Evolutionary conservation across 2,329 filamentous ascomycete species (phyloP).

Genomic region (Rhytidhysteron rufulum): DNA sequence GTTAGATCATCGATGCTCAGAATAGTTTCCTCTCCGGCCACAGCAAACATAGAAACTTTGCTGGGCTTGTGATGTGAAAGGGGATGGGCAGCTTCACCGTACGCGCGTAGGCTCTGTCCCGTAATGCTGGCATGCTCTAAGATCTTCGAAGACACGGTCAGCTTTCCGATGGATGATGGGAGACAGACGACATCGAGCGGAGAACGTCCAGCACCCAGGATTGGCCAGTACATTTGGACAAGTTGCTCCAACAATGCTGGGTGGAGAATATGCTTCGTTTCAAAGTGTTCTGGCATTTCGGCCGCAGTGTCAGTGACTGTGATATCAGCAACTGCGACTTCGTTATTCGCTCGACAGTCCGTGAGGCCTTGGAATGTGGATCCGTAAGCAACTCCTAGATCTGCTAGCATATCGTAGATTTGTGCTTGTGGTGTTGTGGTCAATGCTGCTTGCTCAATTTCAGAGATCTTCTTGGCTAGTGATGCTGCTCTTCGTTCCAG

Average conservation of each 20-base stretch:
- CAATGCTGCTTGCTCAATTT: constrained; percentile 13
- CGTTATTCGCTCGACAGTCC: constrained; percentile 41
- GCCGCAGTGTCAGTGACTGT: not conserved
- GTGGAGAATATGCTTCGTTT: constrained; percentile 3
- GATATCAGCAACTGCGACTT: constrained; percentile 21
- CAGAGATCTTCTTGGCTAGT: constrained; percentile 5
- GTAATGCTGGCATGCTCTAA: constrained; percentile 3
- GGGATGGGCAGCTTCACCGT: constrained; percentile 9
- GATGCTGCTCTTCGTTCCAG: constrained; percentile 7
- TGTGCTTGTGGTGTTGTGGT: constrained; percentile 24
- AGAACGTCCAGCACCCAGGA: constrained; percentile 12
- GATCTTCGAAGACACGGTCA: constrained; percentile 15
- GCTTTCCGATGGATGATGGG: constrained; percentile 19
- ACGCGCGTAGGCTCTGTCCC: constrained; percentile 10
- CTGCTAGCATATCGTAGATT: constrained; percentile 47
- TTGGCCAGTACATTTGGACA: constrained; percentile 24
- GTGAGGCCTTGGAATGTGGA: constrained; percentile 50
- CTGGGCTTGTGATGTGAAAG: constrained; percentile 13
- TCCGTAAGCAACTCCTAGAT: constrained; percentile 50
- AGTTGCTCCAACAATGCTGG: constrained; percentile 21
- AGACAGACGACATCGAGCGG: constrained; percentile 15
- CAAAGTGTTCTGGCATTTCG: not conserved
- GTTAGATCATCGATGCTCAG: constrained; percentile 19
- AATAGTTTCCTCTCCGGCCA: constrained; percentile 11
- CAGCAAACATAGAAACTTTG: constrained; percentile 20